Evolutionary conservation across 75 land plant species (phyloP), one percentile per base, ranked within the genome.

Genomic region (Isoetes taiwanensis): DNA sequence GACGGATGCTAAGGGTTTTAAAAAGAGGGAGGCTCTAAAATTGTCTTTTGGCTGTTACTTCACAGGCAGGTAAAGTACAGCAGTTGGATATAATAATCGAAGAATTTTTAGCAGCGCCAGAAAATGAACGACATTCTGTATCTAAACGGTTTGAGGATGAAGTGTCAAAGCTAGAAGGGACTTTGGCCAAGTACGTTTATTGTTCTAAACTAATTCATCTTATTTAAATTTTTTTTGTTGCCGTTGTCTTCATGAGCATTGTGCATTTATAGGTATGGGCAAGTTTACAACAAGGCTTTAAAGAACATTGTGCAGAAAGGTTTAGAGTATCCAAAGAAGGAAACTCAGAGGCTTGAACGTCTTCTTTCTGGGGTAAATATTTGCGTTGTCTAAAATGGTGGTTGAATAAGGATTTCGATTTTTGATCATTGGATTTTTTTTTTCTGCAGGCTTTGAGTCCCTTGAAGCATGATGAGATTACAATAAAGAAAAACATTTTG

Each of bases 391-490:
- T n/a, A n/a, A n/a, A n/a, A n/a, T n/a, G n/a, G n/a, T n/a, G n/a
- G n/a, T n/a, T n/a, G n/a, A n/a, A 46, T 32, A 5, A 17, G 23
- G 23, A 30, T 63, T 9, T 19, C 20, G 31, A 3, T 25, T 34
- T 33, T 2, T 24, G 16, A 25, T 9, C 4, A 35, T 57, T 54
- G 4, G 14, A 38, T 63, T 4, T 38, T 56, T 31, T 25, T 24
- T 12, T 1, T 52, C 28, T 72, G 68, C 87, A 86, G 93, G 59
- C 89, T 34, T 75, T 86, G 34, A 86, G 64, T 43, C 69, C 81
- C 17, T 58, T 62, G 10, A 86, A 86, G 68, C 88, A 80, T 28
- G 94, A 87, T 27, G 94, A 87, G 40, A 76, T 87, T 50, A 76
- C 69, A 6, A 63, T 87, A 30, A 87, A 80, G 84, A 87, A 76